Base-by-base conservation (phyloP, 139 green algal genomes). In the Haematococcus sp. region DNA sequence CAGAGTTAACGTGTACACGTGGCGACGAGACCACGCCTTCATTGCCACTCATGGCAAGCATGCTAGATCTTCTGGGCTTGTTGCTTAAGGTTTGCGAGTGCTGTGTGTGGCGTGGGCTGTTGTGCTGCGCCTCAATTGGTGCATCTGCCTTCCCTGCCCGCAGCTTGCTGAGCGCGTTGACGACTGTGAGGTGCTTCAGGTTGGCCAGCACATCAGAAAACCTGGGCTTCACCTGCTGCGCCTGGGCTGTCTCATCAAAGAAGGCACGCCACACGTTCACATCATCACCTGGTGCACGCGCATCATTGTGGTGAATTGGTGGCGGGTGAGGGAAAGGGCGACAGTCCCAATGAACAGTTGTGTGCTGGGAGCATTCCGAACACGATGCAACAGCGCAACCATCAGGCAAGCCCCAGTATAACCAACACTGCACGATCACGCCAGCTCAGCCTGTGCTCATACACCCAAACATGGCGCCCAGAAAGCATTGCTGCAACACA, bases 241-340 rank as follows among this genome's bases (percentile, higher is more conserved):
- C 31, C 9, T 51, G 31, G 31, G 4, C 27, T 3, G 28, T n/a
- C 13, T 70, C 16, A 2, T 68, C 30, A 34, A 67, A 74, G 54
- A 75, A 43, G 23, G 43, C 58, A 23, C 58, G 67, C 74, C 74
- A 80, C 27, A 63, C 23, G 49, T 80, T 80, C 4, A 52, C 23
- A n/a, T 75, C 31, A 25, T 74, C 67, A 56, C 74, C 74, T 79
- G 74, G 4, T 15, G 2, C 30, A 27, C 13, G 13, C 61, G 16
- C 30, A 27, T 66, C 20, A 13, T 66, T 20, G 20, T 66, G 15
- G 15, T 17, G 11, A 66, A 31, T 25, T 66, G 17, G 19, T n/a
- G n/a, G n/a, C n/a, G 46, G 46, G 46, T 23, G 15, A 55, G 16
- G 46, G 16, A 55, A 55, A 55, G 46, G 46, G 46, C 46, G 46